These are phyloP conservation scores for Phanerodontia chrysosporium DNA, from an alignment of 768 basidiomycete species.

Conservation along the genomic window DNA sequence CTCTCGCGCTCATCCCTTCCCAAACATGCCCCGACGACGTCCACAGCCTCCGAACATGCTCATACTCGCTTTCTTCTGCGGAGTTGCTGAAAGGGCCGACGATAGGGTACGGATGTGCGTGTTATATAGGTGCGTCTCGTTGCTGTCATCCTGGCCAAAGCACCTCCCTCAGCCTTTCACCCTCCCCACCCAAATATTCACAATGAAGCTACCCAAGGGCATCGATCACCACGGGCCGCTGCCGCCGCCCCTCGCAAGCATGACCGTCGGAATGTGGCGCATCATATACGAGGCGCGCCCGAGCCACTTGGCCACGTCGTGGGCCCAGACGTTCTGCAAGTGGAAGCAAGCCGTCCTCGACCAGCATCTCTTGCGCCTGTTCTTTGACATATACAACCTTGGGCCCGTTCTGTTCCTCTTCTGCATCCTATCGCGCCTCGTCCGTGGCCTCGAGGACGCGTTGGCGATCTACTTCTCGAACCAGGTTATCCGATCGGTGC, in stretches of 20 bases:
- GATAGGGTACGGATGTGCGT: neutral
- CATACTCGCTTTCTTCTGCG: neutral
- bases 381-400: slow-evolving; percentile 2
- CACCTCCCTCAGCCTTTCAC: neutral
- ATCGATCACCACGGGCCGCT: neutral
- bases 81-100: neutral
- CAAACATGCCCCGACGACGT: neutral
- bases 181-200: neutral
- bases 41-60: neutral
- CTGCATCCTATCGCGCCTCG: neutral
- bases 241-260: neutral
- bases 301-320: neutral
- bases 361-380: neutral
- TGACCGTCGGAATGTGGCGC: neutral
- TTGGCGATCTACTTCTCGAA: slow-evolving; percentile 1
- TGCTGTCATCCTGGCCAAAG: neutral
- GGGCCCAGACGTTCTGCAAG: neutral
- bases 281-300: neutral
- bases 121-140: neutral
- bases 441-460: slow-evolving; percentile 3
- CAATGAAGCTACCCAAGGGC: neutral
- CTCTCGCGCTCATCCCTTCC: neutral
- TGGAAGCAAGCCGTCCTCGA: neutral
- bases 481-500: neutral
- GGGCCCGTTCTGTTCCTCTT: slow-evolving; percentile 2